Conservation (phyloP, 2,329 filamentous ascomycete genomes). For the Phialemonium atrogriseum region DNA sequence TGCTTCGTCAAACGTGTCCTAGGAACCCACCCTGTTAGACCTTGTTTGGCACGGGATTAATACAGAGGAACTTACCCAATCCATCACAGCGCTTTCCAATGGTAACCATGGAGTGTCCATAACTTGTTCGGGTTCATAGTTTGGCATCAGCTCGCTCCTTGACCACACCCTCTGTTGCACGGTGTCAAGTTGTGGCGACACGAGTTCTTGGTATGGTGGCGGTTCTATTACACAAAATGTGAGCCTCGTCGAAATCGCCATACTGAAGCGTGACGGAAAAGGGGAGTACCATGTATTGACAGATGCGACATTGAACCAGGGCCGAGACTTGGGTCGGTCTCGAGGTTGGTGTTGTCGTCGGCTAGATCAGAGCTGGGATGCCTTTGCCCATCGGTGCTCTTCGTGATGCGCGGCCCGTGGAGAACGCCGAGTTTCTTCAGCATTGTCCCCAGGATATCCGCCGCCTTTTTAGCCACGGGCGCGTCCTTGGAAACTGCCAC, state of each 20-base stretch:
- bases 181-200: too few relatives aligned
- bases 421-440: slow-evolving; percentile 26
- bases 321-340: slow-evolving; percentile 6
- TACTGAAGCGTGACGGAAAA: too few relatives aligned
- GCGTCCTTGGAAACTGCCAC: slow-evolving; percentile 25
- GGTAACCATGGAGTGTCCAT: slow-evolving; percentile 7
- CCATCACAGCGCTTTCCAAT: slow-evolving; percentile 7
- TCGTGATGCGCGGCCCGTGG: slow-evolving; percentile 7
- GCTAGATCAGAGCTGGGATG: too few relatives aligned
- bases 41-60: too few relatives aligned
- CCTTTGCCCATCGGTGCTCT: slow-evolving; percentile 1
- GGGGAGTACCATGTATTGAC: too few relatives aligned
- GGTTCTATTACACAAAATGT: too few relatives aligned
- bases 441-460: slow-evolving; percentile 36
- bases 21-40: too few relatives aligned
- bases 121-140: too few relatives aligned
- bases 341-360: slow-evolving; percentile 5
- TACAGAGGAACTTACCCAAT: slow-evolving; percentile 9
- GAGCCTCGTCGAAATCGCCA: too few relatives aligned
- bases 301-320: too few relatives aligned
- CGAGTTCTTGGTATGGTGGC: too few relatives aligned
- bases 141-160: slow-evolving; percentile 5
- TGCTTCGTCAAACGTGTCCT: slow-evolving; percentile 8
- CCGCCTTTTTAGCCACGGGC: slow-evolving; percentile 36
- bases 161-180: slow-evolving; percentile 3